These are phyloP conservation scores for Thelonectria discophora DNA, from an alignment of 2,329 filamentous ascomycete species.

Conservation along the genomic window DNA sequence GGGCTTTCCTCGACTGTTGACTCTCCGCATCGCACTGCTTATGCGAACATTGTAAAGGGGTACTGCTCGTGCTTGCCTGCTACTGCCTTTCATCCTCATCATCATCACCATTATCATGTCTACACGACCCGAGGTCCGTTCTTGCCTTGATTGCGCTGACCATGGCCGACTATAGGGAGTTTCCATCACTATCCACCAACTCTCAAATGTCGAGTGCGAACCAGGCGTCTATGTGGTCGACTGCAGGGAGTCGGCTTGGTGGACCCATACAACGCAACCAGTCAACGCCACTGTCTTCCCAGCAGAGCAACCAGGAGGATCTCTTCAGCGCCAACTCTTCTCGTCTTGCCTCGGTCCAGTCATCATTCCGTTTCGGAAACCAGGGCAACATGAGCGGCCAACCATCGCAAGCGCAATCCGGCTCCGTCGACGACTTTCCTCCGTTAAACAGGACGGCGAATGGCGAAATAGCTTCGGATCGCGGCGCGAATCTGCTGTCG, in stretches of 20 bases:
- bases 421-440: slow-evolving; percentile 68
- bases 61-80: slow-evolving; percentile 28
- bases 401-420: slow-evolving; percentile 58
- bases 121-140: neutral
- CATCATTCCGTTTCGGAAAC: slow-evolving; percentile 63
- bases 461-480: slow-evolving; percentile 67
- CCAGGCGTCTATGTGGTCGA: slow-evolving; percentile 65
- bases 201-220: slow-evolving; percentile 60
- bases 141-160: slow-evolving; percentile 2
- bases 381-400: slow-evolving; percentile 53
- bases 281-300: slow-evolving; percentile 59
- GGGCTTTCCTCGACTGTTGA: slow-evolving; percentile 12
- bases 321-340: slow-evolving; percentile 55
- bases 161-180: slow-evolving; percentile 61
- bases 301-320: slow-evolving; percentile 61
- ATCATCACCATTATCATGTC: too few relatives aligned
- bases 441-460: slow-evolving; percentile 66
- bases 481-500: slow-evolving; percentile 60
- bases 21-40: slow-evolving; percentile 30
- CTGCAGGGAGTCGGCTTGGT: slow-evolving; percentile 57
- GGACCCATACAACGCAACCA: slow-evolving; percentile 62
- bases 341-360: slow-evolving; percentile 51
- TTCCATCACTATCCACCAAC: slow-evolving; percentile 71
- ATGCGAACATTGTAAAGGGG: slow-evolving; percentile 47
- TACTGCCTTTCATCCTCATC: neutral